These are phyloP conservation scores for Mollisia scopiformis DNA, from an alignment of 2,329 filamentous ascomycete species.

Conservation along the genomic window DNA sequence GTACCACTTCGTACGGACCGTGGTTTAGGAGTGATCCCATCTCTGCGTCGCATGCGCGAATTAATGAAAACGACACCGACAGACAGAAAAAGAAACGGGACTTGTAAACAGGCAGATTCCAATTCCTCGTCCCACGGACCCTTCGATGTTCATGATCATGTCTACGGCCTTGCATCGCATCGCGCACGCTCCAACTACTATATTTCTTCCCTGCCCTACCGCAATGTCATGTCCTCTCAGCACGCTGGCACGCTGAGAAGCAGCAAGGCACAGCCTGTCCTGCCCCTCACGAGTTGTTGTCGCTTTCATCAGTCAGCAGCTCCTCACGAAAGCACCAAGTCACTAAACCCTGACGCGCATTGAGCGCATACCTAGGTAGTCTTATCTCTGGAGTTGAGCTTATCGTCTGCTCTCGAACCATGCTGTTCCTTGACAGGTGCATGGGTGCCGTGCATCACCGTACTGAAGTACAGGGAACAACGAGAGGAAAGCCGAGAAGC, in stretches of 20 bases:
- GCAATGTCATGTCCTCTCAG: neutral
- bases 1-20: too few relatives aligned
- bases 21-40: neutral
- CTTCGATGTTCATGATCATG: neutral
- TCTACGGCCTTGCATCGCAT: too few relatives aligned
- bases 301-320: too few relatives aligned
- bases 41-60: neutral
- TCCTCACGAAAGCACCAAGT: neutral
- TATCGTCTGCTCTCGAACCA: conserved; percentile 2
- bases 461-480: neutral
- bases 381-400: conserved; percentile 5
- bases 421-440: conserved; percentile 1
- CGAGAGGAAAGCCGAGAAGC: neutral
- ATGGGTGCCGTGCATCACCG: neutral
- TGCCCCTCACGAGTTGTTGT: neutral
- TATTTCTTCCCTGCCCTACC: neutral
- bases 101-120: neutral
- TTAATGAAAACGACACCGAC: neutral
- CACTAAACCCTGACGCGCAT: neutral
- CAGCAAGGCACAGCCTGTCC: neutral
- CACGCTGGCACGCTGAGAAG: neutral
- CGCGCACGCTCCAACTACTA: conserved; percentile 1
- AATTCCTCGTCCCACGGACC: neutral
- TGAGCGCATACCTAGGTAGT: neutral
- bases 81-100: neutral